Evolutionary conservation across 768 basidiomycete species (phyloP).

Genomic region (Harrya chromipes): DNA sequence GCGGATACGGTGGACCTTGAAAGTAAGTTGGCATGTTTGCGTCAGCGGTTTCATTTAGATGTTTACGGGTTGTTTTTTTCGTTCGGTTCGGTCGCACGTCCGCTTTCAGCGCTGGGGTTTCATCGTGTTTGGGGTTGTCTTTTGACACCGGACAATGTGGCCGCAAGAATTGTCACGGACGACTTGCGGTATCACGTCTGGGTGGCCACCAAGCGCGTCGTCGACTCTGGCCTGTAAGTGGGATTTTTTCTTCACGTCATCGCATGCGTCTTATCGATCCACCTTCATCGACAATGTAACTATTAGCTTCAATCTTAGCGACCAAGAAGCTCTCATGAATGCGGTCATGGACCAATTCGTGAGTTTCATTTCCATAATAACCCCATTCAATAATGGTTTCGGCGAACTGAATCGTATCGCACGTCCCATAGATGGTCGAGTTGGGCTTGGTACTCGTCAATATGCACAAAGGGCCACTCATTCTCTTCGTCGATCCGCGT

Average conservation of each 20-base stretch:
- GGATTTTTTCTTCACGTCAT: not conserved
- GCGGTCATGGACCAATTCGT: conserved; percentile 32
- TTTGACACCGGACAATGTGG: conserved; percentile 34
- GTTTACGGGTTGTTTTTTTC: too few species aligned
- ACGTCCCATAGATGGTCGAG: conserved; percentile 45
- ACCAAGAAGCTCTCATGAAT: conserved; percentile 16
- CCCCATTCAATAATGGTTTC: not conserved
- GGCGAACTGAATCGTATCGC: not conserved
- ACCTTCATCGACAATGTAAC: not conserved
- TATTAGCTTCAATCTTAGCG: conserved; percentile 11
- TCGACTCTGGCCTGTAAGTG: conserved; percentile 25
- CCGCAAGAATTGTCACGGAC: conserved; percentile 19
- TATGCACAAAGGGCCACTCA: conserved; percentile 45
- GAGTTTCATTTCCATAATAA: conserved; percentile 8
- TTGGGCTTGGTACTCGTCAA: conserved; percentile 44
- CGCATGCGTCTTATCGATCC: not conserved
- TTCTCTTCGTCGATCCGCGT: conserved; percentile 52
- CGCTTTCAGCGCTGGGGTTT: conserved; percentile 30
- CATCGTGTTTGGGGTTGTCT: conserved; percentile 33
- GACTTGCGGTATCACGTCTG: conserved; percentile 34
- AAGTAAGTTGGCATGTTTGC: conserved; percentile 32
- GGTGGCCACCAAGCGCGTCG: conserved; percentile 30
- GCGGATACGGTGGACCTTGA: conserved; percentile 44
- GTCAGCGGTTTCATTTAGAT: too few species aligned
- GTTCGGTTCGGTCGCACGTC: not conserved